Evolutionary conservation across 2,329 filamentous ascomycete genomes (phyloP), one percentile per base, ranked within the genome.

Genomic region (Colletotrichum sp.): DNA sequence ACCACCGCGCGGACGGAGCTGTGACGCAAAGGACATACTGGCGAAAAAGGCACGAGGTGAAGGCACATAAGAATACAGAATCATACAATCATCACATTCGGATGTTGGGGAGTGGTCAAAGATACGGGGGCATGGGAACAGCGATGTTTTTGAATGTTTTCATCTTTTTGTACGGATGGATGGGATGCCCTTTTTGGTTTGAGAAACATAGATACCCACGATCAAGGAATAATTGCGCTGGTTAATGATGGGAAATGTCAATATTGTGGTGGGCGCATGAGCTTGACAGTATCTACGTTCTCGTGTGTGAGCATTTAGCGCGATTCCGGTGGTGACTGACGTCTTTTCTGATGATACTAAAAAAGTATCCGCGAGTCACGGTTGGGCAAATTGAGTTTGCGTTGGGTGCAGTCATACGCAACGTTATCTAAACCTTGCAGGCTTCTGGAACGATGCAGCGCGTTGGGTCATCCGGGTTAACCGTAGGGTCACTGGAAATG

Each of bases 131-230:
- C 30, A 44, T 39, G 21, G 36, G 18, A 21, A 26, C 62, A 26
- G 30, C 34, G 59, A 62, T 62, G 30, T 62, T 60, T 62, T 44
- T n/a, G 26, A 30, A 62, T 64, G 32, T 13, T 64, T 44, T 39
- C 30, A 13, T 21, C 21, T 13, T 59, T 68, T 49, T 39, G 66
- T 57, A 59, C 6, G 36, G 36, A 39, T 39, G 66, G 21, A 59
- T 13, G 30, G 66, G 30, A 59, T 16, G 28, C 8, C 9, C 26
- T 52, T 63, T 44, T 32, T 34, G 55, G 26, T 62, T 63, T 55
- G 44, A 67, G 39, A 72, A 49, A 75, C 72, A 75, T 64, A 73
- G 73, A 76, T 76, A 76, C 73, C 73, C 71, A 66, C 36, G 32
- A 66, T 21, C 39, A 66, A n/a, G 39, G 36, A 28, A 66, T 52